Percentiles rank a stretch among this genome's conserved stretches.
Evolutionary conservation across 116 monocot genomes (phyloP).

Genomic region (Cymodocea nodosa): DNA sequence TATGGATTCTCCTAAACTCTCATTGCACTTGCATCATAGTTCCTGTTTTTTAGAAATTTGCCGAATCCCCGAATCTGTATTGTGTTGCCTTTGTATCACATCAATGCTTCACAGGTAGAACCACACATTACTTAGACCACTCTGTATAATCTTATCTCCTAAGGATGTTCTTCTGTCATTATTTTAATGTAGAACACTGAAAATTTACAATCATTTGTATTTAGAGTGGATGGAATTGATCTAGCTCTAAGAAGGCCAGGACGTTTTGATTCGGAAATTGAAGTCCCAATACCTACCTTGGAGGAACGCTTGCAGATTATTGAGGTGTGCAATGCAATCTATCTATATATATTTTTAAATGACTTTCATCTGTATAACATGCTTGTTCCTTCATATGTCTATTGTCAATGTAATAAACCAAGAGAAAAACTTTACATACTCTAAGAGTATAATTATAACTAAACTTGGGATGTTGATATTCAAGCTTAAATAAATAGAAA

Average conservation of each 20-base stretch:
- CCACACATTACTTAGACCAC: no score
- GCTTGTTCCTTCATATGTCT: background rate
- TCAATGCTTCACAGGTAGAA: no score
- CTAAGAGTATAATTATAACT: no score
- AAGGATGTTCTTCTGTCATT: no score
- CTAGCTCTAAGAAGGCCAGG: slow-evolving; percentile 79
- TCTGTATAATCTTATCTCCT: no score
- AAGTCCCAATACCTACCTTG: slow-evolving; percentile 59
- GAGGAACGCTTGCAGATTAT: slow-evolving; percentile 80
- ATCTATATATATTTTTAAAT: background rate
- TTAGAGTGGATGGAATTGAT: slow-evolving; percentile 80
- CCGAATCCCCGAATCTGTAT: no score
- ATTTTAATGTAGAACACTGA: background rate
- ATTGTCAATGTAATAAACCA: background rate
- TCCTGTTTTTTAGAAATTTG: no score
- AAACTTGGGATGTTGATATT: no score
- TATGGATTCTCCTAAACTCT: no score
- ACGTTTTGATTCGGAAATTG: slow-evolving; percentile 86
- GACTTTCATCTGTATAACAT: background rate
- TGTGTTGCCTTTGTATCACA: no score
- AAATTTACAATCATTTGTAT: slow-evolving; percentile 1
- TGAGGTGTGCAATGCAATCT: slow-evolving; percentile 29
- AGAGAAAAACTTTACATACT: background rate
- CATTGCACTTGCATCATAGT: no score
- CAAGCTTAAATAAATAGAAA: no score